Evolutionary conservation across 805 yeast genomes (phyloP), one percentile per base, ranked within the genome.

Genomic region (Wickerhamiella sorbophila): DNA sequence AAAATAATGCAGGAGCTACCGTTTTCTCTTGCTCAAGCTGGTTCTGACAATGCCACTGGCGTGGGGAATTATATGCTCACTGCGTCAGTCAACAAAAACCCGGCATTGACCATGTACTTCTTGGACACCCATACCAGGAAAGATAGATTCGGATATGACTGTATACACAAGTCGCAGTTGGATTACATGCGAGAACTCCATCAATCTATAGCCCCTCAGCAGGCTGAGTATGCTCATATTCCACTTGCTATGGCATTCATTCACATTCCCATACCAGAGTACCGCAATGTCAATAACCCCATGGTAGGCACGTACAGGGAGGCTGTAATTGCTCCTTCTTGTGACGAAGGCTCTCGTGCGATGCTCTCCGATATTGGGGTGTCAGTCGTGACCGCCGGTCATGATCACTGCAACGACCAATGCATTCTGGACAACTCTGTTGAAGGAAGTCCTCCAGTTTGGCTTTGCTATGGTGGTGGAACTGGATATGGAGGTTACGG

Each of bases 401-500:
- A 91, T 58, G 98, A 91, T 55, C 98, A 91, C 58, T 82, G 85
- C 52, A 91, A 91, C 59, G 97, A 91, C 55, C 91, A 72, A 57
- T 91, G 98, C 60, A 61, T 83, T 45, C 60, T 68, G 40, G 80
- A 64, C 18, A 48, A 48, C 27, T 49, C 56, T 34, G 35, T 46
- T 24, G 35, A 34, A 2, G 31, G 16, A 20, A 48, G 41, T 24
- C 58, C 67, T 52, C 62, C 62, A 43, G 60, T 79, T 26, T 84
- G 94, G 94, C 63, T 91, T 27, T 91, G 98, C 55, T 86, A 85
- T 56, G 98, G 95, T 3, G 98, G 98, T 20, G 93, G 77, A 1
- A 70, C 73, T 4, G 98, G 97, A 14, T 93, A 84, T 61, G 98
- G 97, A 32, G 97, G 95, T 0, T 91, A 91, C 56, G 96, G 80